Evolutionary conservation across 2,329 filamentous ascomycete genomes (phyloP).

Genomic region (Arthrobotrys entomopaga): DNA sequence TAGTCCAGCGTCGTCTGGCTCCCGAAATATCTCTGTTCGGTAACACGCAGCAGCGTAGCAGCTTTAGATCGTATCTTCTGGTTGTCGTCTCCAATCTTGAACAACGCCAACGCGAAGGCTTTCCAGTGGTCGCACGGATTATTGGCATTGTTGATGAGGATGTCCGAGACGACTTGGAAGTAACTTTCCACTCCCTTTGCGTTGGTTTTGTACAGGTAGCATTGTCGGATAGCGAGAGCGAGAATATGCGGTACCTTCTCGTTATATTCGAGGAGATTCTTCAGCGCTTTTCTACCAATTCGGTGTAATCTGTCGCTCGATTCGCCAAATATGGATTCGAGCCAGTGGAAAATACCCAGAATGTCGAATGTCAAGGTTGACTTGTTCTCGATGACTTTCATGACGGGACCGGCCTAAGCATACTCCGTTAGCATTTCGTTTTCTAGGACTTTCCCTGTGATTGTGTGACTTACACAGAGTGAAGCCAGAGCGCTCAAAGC

Average conservation of each 20-base stretch:
- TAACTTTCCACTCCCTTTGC: conserved; percentile 93
- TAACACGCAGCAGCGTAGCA: conserved; percentile 77
- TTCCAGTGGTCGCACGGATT: conserved; percentile 91
- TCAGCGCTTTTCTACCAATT: conserved; percentile 86
- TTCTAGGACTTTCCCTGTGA: neutral
- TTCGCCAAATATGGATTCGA: conserved; percentile 92
- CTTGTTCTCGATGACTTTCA: conserved; percentile 76
- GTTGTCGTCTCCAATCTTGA: conserved; percentile 90
- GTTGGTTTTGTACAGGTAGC: conserved; percentile 71
- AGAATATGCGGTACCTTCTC: conserved; percentile 84
- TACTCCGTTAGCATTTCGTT: conserved; percentile 31
- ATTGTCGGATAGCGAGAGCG: conserved; percentile 89
- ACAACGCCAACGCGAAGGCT: conserved; percentile 84
- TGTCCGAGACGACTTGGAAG: conserved; percentile 89
- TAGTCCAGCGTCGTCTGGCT: conserved; percentile 95
- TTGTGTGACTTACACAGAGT: conserved; percentile 74
- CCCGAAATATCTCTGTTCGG: conserved; percentile 84
- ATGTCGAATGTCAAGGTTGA: conserved; percentile 91
- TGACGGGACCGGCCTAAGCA: conserved; percentile 58
- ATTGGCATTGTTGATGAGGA: conserved; percentile 82
- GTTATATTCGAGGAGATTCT: conserved; percentile 90
- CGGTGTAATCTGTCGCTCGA: conserved; percentile 90
- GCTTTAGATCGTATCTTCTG: conserved; percentile 90
- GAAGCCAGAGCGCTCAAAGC: conserved; percentile 95
- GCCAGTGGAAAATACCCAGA: conserved; percentile 90